phyloP scores from a whole-genome alignment of 352 stramenopile species.

The Pythium phragmiticola region DNA sequence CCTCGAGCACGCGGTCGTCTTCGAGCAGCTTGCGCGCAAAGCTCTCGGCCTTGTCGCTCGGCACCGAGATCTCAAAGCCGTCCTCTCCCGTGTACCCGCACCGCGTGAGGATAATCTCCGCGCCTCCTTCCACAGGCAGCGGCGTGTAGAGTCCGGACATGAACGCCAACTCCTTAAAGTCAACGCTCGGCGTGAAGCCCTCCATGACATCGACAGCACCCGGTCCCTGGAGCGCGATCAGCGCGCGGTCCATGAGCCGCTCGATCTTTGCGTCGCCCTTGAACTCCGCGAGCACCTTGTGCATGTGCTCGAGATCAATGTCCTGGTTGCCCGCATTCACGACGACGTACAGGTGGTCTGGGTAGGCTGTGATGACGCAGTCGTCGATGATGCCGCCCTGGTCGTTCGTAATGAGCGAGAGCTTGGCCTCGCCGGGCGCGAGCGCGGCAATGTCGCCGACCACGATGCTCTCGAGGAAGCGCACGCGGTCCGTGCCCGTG shows the following conservation, averaged over 20 bases:
- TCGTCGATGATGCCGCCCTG: slow-evolving; percentile 98
- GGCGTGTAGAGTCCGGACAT: slow-evolving; percentile 94
- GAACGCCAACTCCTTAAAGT: slow-evolving; percentile 94
- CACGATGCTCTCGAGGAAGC: slow-evolving; percentile 96
- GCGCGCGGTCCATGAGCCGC: slow-evolving; percentile 90
- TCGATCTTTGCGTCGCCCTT: slow-evolving; percentile 94
- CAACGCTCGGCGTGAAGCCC: slow-evolving; percentile 82
- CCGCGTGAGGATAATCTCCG: slow-evolving; percentile 90
- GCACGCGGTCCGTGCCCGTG: slow-evolving; percentile 91
- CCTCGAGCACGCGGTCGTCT: slow-evolving; percentile 86
- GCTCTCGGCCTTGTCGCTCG: slow-evolving; percentile 45
- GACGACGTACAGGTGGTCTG: slow-evolving; percentile 94
- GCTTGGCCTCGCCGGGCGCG: slow-evolving; percentile 81
- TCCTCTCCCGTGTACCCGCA: slow-evolving; percentile 99
- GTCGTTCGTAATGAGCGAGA: slow-evolving; percentile 96
- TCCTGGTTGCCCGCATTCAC: slow-evolving; percentile 98
- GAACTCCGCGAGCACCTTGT: slow-evolving; percentile 78
- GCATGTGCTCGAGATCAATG: slow-evolving; percentile 94
- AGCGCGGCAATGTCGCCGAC: slow-evolving; percentile 94
- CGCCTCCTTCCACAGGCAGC: slow-evolving; percentile 47
- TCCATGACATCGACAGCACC: slow-evolving; percentile 86
- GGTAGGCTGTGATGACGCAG: slow-evolving; percentile 96
- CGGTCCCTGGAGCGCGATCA: slow-evolving; percentile 96
- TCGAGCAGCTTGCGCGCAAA: slow-evolving; percentile 58
- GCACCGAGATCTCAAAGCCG: slow-evolving; percentile 97